Conservation (phyloP, 352 stramenopile genomes). For the Vaucheria bursata region DNA sequence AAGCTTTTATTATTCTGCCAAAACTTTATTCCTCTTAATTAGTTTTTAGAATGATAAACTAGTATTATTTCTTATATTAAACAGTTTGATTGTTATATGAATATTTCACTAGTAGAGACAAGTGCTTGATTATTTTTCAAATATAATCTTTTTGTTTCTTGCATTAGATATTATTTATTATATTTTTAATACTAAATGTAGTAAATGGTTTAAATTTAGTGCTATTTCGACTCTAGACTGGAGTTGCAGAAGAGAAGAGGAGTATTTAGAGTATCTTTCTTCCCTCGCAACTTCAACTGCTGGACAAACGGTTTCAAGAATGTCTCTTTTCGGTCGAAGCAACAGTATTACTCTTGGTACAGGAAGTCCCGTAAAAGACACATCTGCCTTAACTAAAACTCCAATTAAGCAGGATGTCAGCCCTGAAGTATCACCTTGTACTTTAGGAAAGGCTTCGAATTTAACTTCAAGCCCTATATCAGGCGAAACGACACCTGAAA, state of each 20-base stretch:
- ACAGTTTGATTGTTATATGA: too few relatives aligned
- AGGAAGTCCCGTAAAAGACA: neutral
- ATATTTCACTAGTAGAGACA: too few relatives aligned
- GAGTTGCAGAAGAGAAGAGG: slow-evolving; percentile 2
- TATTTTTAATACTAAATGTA: too few relatives aligned
- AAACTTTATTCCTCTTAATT: too few relatives aligned
- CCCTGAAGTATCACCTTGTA: neutral
- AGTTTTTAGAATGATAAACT: too few relatives aligned
- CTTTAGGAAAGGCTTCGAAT: neutral
- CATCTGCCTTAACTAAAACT: neutral
- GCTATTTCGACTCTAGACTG: neutral
- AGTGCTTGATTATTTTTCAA: too few relatives aligned
- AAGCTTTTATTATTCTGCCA: too few relatives aligned
- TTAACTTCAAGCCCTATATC: too few relatives aligned
- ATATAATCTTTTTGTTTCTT: too few relatives aligned
- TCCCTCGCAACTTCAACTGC: neutral
- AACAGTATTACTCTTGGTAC: neutral
- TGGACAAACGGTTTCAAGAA: neutral
- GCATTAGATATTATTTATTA: too few relatives aligned
- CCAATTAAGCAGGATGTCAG: neutral
- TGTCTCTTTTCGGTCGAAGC: neutral
- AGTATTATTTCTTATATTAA: too few relatives aligned
- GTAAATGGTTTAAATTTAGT: too few relatives aligned
- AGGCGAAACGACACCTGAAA: neutral
- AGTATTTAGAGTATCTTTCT: slow-evolving; percentile 3